Conservation (phyloP, 345 rosid genomes). For the Rhodamnia argentea region DNA sequence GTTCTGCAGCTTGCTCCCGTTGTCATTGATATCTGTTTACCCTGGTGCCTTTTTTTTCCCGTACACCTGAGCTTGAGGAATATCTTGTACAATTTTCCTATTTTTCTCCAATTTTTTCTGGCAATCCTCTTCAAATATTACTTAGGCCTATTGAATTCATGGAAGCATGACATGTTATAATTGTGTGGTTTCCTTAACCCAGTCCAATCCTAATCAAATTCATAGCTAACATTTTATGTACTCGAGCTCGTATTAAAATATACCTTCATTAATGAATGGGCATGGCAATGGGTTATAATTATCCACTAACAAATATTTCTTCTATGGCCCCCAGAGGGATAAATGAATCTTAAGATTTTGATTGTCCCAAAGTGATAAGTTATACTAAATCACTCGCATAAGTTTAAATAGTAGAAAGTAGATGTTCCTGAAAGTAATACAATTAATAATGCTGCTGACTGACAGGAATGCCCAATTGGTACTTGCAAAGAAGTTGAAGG, state of each 20-base stretch:
- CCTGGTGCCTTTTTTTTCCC: background rate
- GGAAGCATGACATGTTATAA: background rate
- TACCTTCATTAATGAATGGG: background rate
- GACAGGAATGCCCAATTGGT: conserved; percentile 94
- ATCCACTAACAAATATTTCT: background rate
- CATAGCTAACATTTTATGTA: background rate
- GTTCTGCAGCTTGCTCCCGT: background rate
- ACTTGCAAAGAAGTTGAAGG: conserved; percentile 85
- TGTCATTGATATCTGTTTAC: background rate
- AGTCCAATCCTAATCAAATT: background rate
- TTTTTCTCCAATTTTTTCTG: background rate
- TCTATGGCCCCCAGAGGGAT: background rate
- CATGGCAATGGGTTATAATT: background rate
- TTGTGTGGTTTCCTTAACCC: background rate
- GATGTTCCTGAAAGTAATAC: background rate
- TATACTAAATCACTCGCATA: background rate
- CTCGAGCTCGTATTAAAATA: background rate
- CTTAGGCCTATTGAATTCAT: background rate
- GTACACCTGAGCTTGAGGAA: background rate
- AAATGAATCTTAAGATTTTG: background rate
- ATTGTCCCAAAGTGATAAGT: background rate
- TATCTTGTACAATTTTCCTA: background rate
- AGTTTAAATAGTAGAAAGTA: background rate
- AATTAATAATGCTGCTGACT: background rate
- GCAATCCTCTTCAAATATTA: background rate